These are phyloP conservation scores for Saccharomyces pastorianus DNA, from an alignment of 1,139 yeast species.

Conservation along the genomic window DNA sequence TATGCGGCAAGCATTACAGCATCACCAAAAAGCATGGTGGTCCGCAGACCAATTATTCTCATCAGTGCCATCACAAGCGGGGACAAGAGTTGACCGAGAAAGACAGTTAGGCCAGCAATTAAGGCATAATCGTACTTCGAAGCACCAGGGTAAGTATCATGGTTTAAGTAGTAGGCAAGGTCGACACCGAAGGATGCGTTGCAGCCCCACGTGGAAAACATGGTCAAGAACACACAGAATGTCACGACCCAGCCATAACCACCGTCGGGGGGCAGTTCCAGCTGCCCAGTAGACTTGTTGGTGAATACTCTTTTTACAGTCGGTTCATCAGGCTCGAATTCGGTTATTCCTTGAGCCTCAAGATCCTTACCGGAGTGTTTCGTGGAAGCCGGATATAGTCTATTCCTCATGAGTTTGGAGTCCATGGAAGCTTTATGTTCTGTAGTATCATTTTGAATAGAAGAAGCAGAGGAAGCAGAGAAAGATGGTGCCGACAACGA, in stretches of 20 bases:
- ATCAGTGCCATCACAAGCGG: slow-evolving; percentile 42
- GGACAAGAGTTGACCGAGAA: slow-evolving; percentile 49
- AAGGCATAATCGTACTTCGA: slow-evolving; percentile 54
- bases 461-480: too few species aligned
- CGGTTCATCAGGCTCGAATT: slow-evolving; percentile 3
- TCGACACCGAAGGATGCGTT: slow-evolving; percentile 66
- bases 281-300: slow-evolving; percentile 27
- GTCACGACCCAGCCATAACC: slow-evolving; percentile 69
- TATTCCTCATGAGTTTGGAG: not conserved
- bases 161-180: slow-evolving; percentile 45
- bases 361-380: slow-evolving; percentile 11
- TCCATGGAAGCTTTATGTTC: not conserved
- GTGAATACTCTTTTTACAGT: slow-evolving; percentile 32
- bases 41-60: slow-evolving; percentile 35
- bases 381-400: not conserved
- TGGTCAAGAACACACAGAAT: slow-evolving; percentile 44
- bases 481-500: not conserved
- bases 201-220: slow-evolving; percentile 67
- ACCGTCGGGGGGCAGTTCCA: slow-evolving; percentile 52
- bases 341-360: slow-evolving; percentile 2
- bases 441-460: not conserved
- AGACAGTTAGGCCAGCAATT: slow-evolving; percentile 59
- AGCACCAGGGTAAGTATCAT: slow-evolving; percentile 49
- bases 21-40: slow-evolving; percentile 42
- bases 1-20: slow-evolving; percentile 48